A percentile compares a stretch with the other conserved stretches of the same genome.
Evolutionary conservation across 2,329 filamentous ascomycete genomes (phyloP).

Genomic region (Ustilaginoidea virens): DNA sequence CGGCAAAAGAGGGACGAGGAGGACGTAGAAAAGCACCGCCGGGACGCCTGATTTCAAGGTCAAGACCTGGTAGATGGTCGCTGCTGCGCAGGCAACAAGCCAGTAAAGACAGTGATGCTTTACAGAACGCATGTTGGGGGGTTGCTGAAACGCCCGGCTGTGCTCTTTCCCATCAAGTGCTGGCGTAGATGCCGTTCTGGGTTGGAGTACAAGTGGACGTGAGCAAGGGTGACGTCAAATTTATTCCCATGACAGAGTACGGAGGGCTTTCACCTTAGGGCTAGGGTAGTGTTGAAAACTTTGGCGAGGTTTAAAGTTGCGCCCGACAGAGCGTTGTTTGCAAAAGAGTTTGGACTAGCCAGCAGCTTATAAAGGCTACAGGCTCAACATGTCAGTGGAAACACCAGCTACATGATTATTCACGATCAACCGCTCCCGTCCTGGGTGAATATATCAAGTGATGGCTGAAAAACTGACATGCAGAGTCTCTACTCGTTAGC

Average conservation of each 20-base stretch:
- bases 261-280: neutral
- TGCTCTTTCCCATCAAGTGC: neutral
- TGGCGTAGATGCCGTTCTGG: neutral
- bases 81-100: neutral
- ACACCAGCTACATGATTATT: neutral
- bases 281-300: neutral
- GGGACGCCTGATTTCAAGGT: neutral
- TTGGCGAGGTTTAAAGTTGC: neutral
- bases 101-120: constrained; percentile 1
- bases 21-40: neutral
- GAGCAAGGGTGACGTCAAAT: too few species aligned
- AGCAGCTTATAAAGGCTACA: neutral
- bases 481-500: too few species aligned
- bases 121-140: neutral
- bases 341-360: neutral
- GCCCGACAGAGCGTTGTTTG: neutral
- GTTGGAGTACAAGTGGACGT: neutral
- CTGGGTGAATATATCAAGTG: too few species aligned
- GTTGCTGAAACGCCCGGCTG: neutral
- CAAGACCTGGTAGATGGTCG: neutral
- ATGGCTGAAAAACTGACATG: too few species aligned
- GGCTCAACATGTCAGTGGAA: neutral
- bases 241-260: neutral
- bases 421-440: neutral
- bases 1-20: constrained; percentile 1